A percentile compares a stretch with the other conserved stretches of the same genome.
These are phyloP conservation scores for Parascedosporium putredinis DNA, from an alignment of 2,329 filamentous ascomycete genomes.

Conservation along the genomic window DNA sequence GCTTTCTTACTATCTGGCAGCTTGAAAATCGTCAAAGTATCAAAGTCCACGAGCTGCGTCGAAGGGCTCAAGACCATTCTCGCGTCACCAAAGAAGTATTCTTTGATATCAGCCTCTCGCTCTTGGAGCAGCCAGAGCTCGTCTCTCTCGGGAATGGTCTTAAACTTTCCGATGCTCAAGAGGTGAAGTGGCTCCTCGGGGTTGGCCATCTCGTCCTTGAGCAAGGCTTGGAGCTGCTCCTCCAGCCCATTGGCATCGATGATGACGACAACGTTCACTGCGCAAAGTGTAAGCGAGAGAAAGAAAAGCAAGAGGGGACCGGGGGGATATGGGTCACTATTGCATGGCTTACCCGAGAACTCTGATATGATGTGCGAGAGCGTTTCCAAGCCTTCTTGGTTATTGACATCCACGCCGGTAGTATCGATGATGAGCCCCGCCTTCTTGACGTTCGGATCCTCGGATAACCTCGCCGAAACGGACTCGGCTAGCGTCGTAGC, in stretches of 20 bases:
- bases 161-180: conserved; percentile 71
- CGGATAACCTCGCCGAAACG: conserved; percentile 64
- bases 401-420: conserved; percentile 56
- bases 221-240: conserved; percentile 62
- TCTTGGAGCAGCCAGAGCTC: conserved; percentile 61
- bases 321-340: not conserved
- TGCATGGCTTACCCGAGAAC: conserved; percentile 33
- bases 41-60: conserved; percentile 74
- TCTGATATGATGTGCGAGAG: conserved; percentile 64
- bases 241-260: conserved; percentile 70
- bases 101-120: conserved; percentile 68
- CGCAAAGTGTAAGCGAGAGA: not conserved
- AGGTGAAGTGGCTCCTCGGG: conserved; percentile 62
- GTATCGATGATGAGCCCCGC: conserved; percentile 83
- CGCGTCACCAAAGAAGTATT: conserved; percentile 87
- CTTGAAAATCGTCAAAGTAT: conserved; percentile 62
- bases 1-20: conserved; percentile 52
- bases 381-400: conserved; percentile 60
- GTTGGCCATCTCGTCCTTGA: conserved; percentile 44
- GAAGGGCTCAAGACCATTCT: conserved; percentile 73
- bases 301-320: too few species aligned
- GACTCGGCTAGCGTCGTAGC: conserved; percentile 68
- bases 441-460: conserved; percentile 59
- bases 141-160: conserved; percentile 71
- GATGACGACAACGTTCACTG: conserved; percentile 70